A percentile compares a stretch with the other conserved stretches of the same genome.
Conservation (phyloP, 108 stramenopile genomes). For the Fistulifera pelliculosa region DNA sequence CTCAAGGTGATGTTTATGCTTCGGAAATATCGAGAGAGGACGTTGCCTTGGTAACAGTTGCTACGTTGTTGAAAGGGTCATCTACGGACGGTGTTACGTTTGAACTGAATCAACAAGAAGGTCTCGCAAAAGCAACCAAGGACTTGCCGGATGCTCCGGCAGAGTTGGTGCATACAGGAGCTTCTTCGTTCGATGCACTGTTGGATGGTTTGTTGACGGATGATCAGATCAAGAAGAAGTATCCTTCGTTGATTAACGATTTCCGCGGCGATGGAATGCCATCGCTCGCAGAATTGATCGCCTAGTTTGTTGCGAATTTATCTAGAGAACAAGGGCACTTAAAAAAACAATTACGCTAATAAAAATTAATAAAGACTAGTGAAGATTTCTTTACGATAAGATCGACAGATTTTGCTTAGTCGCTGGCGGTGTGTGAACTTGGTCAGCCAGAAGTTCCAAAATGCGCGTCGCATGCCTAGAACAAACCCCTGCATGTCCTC, state of each 20-base stretch:
- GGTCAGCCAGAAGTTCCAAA: not conserved
- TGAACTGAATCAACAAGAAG: constrained; percentile 11
- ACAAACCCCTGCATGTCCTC: constrained; percentile 7
- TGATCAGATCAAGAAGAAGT: constrained; percentile 9
- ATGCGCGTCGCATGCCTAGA: constrained; percentile 1
- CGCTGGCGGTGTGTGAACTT: too few relatives aligned
- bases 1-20: constrained; percentile 15
- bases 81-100: constrained; percentile 11
- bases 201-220: constrained; percentile 14
- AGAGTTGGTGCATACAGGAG: constrained; percentile 5
- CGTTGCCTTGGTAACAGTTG: constrained; percentile 12
- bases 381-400: too few relatives aligned
- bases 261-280: too few relatives aligned
- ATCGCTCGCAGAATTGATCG: too few relatives aligned
- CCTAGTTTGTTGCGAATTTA: too few relatives aligned
- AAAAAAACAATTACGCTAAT: too few relatives aligned
- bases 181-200: constrained; percentile 7
- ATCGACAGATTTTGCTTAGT: too few relatives aligned
- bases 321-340: too few relatives aligned
- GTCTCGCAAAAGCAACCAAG: constrained; percentile 3
- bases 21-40: constrained; percentile 12
- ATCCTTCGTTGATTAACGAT: not conserved
- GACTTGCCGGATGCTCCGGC: not conserved
- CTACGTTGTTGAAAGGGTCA: constrained; percentile 9
- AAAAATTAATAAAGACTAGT: too few relatives aligned